Evolutionary conservation across 2,329 filamentous ascomycete genomes (phyloP).

Genomic region (Podosphaera leucotricha): DNA sequence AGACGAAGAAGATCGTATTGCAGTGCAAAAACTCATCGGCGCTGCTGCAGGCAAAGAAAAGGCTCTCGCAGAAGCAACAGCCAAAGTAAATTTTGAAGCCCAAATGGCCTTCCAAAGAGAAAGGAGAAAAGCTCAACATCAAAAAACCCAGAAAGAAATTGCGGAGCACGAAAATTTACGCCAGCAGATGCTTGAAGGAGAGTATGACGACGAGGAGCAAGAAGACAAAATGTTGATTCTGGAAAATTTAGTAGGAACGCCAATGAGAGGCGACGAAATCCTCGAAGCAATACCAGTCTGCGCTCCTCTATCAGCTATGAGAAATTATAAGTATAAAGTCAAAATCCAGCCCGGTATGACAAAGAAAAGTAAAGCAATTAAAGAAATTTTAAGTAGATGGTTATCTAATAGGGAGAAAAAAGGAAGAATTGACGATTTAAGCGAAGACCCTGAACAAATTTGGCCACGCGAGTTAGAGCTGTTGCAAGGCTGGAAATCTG

Average conservation of each 20-base stretch:
- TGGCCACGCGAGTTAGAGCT: conserved; percentile 75
- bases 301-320: conserved; percentile 38
- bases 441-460: conserved; percentile 45
- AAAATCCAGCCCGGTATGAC: conserved; percentile 76
- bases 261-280: conserved; percentile 62
- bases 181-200: conserved; percentile 30
- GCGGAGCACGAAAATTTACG: conserved; percentile 54
- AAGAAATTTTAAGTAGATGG: conserved; percentile 74
- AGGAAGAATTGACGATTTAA: conserved; percentile 34
- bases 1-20: conserved; percentile 74
- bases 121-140: conserved; percentile 58
- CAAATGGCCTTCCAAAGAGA: conserved; percentile 48
- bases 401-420: conserved; percentile 32
- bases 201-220: conserved; percentile 35
- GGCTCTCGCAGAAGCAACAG: conserved; percentile 41
- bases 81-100: conserved; percentile 45
- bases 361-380: conserved; percentile 89
- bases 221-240: conserved; percentile 29
- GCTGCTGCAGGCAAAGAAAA: conserved; percentile 42
- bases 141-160: conserved; percentile 49
- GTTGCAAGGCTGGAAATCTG: conserved; percentile 55
- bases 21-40: conserved; percentile 73
- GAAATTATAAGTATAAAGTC: conserved; percentile 69
- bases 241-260: conserved; percentile 54
- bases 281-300: conserved; percentile 41